These are phyloP conservation scores for Kluyveromyces aestuarii DNA, from an alignment of 805 yeast species.

Conservation along the genomic window DNA sequence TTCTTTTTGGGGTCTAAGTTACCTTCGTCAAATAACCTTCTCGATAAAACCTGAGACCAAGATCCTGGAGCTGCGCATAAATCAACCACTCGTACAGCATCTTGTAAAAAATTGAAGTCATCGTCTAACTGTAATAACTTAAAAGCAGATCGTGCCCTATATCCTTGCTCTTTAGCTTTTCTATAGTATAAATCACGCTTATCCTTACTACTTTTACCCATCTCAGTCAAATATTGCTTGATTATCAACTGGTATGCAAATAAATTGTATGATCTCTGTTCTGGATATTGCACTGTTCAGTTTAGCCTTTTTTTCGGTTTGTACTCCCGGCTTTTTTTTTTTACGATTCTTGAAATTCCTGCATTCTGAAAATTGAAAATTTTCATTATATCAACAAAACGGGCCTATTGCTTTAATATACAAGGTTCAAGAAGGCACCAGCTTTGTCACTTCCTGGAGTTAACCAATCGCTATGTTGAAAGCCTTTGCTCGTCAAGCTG, in stretches of 20 bases:
- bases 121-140: slow-evolving; percentile 85
- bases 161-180: slow-evolving; percentile 95
- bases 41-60: slow-evolving; percentile 91
- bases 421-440: background rate
- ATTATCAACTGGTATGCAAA: background rate
- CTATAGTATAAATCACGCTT: slow-evolving; percentile 87
- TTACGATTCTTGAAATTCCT: background rate
- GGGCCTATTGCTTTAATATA: background rate
- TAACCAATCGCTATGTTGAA: background rate
- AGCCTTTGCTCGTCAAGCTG: background rate
- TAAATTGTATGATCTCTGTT: background rate
- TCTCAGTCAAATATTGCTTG: slow-evolving; percentile 17
- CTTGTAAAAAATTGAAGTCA: slow-evolving; percentile 72
- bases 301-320: background rate
- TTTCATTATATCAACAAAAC: background rate
- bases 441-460: background rate
- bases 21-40: slow-evolving; percentile 44
- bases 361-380: background rate
- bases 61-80: slow-evolving; percentile 98
- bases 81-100: slow-evolving; percentile 80
- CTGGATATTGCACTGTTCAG: too few species aligned
- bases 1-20: slow-evolving; percentile 21
- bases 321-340: background rate
- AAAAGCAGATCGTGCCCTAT: slow-evolving; percentile 96
- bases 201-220: slow-evolving; percentile 95